phyloP scores from a whole-genome alignment of 2,329 filamentous ascomycete genomes.

The Trichoderma aggressivum region DNA sequence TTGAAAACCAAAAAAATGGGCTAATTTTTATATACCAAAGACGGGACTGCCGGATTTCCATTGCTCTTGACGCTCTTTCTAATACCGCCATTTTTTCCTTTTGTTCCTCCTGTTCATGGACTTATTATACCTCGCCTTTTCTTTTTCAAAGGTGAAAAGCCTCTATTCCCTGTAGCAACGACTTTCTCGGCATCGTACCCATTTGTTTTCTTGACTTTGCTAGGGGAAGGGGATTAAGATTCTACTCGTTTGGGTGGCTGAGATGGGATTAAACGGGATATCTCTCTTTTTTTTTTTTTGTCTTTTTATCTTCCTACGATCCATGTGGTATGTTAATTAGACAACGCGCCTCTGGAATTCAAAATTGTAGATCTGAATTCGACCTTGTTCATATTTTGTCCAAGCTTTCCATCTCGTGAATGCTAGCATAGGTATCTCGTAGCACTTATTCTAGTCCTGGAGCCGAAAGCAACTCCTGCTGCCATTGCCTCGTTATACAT shows the following conservation, averaged over 20 bases:
- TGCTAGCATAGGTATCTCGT: constrained; percentile 6
- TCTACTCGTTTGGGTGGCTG: constrained; percentile 12
- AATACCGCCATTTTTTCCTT: constrained; percentile 2
- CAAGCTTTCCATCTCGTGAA: constrained; percentile 18
- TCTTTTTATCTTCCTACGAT: background rate
- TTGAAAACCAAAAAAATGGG: background rate
- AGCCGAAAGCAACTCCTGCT: constrained; percentile 4
- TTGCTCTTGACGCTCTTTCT: constrained; percentile 11
- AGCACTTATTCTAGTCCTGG: background rate
- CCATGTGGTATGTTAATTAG: constrained; percentile 28
- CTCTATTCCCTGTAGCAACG: constrained; percentile 2
- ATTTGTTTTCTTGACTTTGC: constrained; percentile 9
- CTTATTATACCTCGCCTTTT: background rate
- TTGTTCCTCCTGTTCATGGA: background rate
- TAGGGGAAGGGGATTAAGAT: constrained; percentile 5
- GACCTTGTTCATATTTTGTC: constrained; percentile 17
- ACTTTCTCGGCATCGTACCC: background rate
- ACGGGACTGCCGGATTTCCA: background rate
- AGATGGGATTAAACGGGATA: constrained; percentile 14
- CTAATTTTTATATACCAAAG: constrained; percentile 10
- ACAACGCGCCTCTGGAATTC: constrained; percentile 32
- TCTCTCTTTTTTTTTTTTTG: background rate
- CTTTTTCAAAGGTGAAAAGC: background rate
- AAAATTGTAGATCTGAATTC: constrained; percentile 35
- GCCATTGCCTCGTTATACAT: constrained; percentile 10